phyloP scores from a whole-genome alignment of 1,139 yeast genomes.

The Trichomonascaceae sp. region DNA sequence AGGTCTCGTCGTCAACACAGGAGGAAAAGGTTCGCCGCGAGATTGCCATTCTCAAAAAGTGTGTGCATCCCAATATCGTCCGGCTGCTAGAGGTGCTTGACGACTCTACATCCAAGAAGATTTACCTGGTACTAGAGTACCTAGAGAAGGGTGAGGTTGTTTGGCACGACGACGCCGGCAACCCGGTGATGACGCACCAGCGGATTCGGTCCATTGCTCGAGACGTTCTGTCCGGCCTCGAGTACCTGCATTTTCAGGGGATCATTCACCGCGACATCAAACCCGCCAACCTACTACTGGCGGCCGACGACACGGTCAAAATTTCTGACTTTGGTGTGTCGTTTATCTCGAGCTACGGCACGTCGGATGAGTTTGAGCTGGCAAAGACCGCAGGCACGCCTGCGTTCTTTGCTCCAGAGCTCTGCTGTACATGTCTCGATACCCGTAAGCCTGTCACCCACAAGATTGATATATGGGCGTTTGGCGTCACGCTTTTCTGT shows the following conservation, averaged over 20 bases:
- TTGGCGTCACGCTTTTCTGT: constrained; percentile 88
- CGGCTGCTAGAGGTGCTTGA: constrained; percentile 79
- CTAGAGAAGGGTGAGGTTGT: constrained; percentile 84
- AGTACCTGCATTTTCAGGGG: constrained; percentile 85
- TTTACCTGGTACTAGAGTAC: constrained; percentile 82
- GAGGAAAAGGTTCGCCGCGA: constrained; percentile 76
- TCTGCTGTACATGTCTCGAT: constrained; percentile 39
- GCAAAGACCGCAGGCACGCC: constrained; percentile 91
- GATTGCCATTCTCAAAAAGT: constrained; percentile 91
- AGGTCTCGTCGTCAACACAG: constrained; percentile 35
- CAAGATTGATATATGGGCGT: constrained; percentile 92
- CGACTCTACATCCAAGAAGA: constrained; percentile 70
- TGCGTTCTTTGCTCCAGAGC: constrained; percentile 71
- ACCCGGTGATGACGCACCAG: constrained; percentile 17
- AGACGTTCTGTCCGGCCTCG: constrained; percentile 81
- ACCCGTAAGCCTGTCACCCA: constrained; percentile 42
- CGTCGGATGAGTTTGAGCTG: constrained; percentile 61
- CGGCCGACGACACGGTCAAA: constrained; percentile 64
- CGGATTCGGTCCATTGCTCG: constrained; percentile 33
- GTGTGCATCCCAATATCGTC: constrained; percentile 85
- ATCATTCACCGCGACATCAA: constrained; percentile 94
- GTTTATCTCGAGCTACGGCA: constrained; percentile 44
- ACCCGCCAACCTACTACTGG: constrained; percentile 81
- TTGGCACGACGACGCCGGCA: constrained; percentile 43
- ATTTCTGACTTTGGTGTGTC: constrained; percentile 97